Percentiles rank a stretch among this genome's conserved stretches.
Conservation (phyloP, 2,329 filamentous ascomycete genomes). For the Colletotrichum zoysiae region DNA sequence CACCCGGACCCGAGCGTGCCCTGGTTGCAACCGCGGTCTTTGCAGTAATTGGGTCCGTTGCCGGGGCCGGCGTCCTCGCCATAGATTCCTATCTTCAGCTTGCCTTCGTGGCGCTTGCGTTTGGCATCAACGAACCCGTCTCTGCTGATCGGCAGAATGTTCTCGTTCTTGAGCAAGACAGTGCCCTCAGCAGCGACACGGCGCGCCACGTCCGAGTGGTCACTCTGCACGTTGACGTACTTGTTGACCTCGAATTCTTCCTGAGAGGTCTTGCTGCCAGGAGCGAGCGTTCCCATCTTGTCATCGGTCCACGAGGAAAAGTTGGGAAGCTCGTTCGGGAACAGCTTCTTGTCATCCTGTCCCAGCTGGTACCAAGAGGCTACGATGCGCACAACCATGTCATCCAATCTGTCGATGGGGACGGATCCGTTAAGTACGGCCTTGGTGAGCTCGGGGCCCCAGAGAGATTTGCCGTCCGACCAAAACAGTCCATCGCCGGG, state of each 20-base stretch:
- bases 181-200: conserved; percentile 69
- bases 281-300: conserved; percentile 64
- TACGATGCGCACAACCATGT: conserved; percentile 89
- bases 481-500: conserved; percentile 77
- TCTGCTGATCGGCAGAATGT: conserved; percentile 62
- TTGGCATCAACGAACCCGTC: conserved; percentile 47
- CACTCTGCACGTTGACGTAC: conserved; percentile 72
- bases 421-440: conserved; percentile 87
- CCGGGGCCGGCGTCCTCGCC: conserved; percentile 65
- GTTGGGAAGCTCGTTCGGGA: conserved; percentile 81
- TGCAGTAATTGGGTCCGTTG: conserved; percentile 74
- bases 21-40: conserved; percentile 75
- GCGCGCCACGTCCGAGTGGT: conserved; percentile 64
- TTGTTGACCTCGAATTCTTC: conserved; percentile 69
- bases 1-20: conserved; percentile 80
- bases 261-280: conserved; percentile 61
- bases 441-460: conserved; percentile 86
- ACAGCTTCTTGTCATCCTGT: conserved; percentile 76
- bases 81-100: conserved; percentile 61
- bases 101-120: conserved; percentile 52
- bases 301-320: conserved; percentile 81
- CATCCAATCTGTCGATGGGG: conserved; percentile 84
- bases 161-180: conserved; percentile 72
- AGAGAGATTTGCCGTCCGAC: conserved; percentile 76
- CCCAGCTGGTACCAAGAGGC: conserved; percentile 92